A percentile compares a stretch with the other conserved stretches of the same genome.
Evolutionary conservation across 2,329 filamentous ascomycete species (phyloP).

Genomic region (Pseudofabraea citricarpa): DNA sequence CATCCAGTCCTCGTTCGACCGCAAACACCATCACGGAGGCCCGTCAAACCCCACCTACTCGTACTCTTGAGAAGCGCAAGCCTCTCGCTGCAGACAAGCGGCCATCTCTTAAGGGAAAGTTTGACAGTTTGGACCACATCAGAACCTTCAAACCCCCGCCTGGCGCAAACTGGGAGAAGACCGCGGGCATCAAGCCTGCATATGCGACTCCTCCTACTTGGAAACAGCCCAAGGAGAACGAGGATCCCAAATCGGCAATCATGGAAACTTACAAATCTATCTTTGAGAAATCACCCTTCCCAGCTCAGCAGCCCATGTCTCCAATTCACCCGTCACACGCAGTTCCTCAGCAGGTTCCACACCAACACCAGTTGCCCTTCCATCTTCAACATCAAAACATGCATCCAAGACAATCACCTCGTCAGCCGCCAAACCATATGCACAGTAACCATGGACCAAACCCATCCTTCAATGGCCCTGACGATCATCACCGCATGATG

Average conservation of each 20-base stretch:
- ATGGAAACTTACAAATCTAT: slow-evolving; percentile 68
- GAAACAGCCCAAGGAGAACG: slow-evolving; percentile 65
- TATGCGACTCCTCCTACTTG: slow-evolving; percentile 84
- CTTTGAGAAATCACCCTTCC: slow-evolving; percentile 65
- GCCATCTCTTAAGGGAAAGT: slow-evolving; percentile 47
- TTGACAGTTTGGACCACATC: slow-evolving; percentile 58
- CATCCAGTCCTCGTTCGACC: slow-evolving; percentile 65
- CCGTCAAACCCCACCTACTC: slow-evolving; percentile 30
- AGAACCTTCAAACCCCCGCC: slow-evolving; percentile 48
- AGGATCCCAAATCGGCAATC: slow-evolving; percentile 65
- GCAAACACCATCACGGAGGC: slow-evolving; percentile 26
- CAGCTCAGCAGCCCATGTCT: slow-evolving; percentile 48
- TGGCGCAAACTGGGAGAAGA: slow-evolving; percentile 64
- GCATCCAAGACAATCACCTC: slow-evolving; percentile 64
- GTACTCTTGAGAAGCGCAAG: slow-evolving; percentile 63
- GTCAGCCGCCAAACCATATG: slow-evolving; percentile 74
- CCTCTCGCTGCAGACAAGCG: slow-evolving; percentile 54
- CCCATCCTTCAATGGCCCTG: slow-evolving; percentile 65
- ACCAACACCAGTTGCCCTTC: slow-evolving; percentile 78
- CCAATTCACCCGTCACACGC: slow-evolving; percentile 67
- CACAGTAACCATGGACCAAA: slow-evolving; percentile 65
- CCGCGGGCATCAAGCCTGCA: slow-evolving; percentile 77
- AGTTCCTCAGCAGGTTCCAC: slow-evolving; percentile 63
- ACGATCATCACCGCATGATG: slow-evolving; percentile 80
- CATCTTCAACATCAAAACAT: slow-evolving; percentile 75